Base-by-base conservation (phyloP, 2,329 filamentous ascomycete genomes). In the Botryotinia convoluta region DNA sequence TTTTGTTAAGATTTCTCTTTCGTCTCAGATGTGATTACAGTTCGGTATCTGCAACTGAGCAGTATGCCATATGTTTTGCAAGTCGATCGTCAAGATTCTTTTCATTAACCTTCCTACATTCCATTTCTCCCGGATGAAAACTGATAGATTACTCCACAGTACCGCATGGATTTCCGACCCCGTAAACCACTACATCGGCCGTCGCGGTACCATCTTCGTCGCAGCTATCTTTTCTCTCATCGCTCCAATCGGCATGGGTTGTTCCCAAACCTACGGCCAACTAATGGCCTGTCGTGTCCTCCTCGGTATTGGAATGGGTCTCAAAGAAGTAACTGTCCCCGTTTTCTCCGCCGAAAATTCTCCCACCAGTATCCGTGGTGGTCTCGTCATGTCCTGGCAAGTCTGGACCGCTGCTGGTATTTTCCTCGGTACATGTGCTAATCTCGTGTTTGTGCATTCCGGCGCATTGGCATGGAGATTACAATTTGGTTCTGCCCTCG, bases 391-490 rank as follows among this genome's bases (percentile, higher is more conserved):
- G 86, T 84, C 80, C 45, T 88, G 86, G 78, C 82, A 83, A 74
- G 80, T 83, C 64, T 86, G 85, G 84, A 86, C 85, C n/a, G 87
- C 89, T 74, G 82, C 92, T 83, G 88, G 88, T 59, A 91, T 92
- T 77, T 90, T 92, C 80, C 83, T 92, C 32, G 91, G 91, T 16
- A 90, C 87, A 72, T 87, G 85, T 73, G 90, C 90, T 74, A 92
- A 92, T 77, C 84, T 92, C 44, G 88, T 86, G 6, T 88, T 92
- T 60, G 89, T 88, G 63, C 84, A 90, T 68, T 85, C 85, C 0
- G 87, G 88, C n/a, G 78, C 78, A 4, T 87, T 90, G 54, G 84
- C 88, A 9, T 92, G 90, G 91, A 84, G 90, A 57, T 82, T 91
- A 37, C 89, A 91, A 78, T 82, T 92, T 10, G 89, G 86, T 16